These are phyloP conservation scores for Trichoderma endophyticum DNA, from an alignment of 2,329 filamentous ascomycete genomes.

Conservation along the genomic window DNA sequence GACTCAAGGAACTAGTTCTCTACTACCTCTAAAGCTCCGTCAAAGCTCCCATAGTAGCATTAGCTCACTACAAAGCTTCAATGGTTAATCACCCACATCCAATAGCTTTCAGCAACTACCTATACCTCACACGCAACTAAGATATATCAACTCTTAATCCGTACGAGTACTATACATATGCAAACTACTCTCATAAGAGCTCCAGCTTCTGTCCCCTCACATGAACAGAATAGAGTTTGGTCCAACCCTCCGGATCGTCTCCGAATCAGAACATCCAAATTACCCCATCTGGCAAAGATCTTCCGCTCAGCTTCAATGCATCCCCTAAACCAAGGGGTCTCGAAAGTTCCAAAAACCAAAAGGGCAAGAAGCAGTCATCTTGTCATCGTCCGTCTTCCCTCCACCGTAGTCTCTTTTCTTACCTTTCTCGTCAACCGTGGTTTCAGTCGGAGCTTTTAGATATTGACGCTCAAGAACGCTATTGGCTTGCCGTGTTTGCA, in stretches of 20 bases:
- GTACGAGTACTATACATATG: background rate
- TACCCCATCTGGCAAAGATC: conserved; percentile 4
- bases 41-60: background rate
- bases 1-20: background rate
- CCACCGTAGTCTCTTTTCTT: background rate
- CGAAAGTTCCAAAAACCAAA: conserved; percentile 4
- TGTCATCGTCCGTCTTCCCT: background rate
- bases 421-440: background rate
- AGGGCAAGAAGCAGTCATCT: background rate
- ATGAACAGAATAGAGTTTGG: background rate
- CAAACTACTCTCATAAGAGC: background rate
- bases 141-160: background rate
- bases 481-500: background rate
- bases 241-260: background rate
- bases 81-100: background rate
- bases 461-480: background rate
- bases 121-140: too few relatives aligned
- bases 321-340: background rate
- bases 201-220: background rate
- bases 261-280: background rate
- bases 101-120: too few relatives aligned
- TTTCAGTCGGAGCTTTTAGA: background rate
- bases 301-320: background rate
- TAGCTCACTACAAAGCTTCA: background rate
- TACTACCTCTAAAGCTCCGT: background rate